Conservation (phyloP, 169 alveolate genomes). For the Prorocentrum cordatum region DNA sequence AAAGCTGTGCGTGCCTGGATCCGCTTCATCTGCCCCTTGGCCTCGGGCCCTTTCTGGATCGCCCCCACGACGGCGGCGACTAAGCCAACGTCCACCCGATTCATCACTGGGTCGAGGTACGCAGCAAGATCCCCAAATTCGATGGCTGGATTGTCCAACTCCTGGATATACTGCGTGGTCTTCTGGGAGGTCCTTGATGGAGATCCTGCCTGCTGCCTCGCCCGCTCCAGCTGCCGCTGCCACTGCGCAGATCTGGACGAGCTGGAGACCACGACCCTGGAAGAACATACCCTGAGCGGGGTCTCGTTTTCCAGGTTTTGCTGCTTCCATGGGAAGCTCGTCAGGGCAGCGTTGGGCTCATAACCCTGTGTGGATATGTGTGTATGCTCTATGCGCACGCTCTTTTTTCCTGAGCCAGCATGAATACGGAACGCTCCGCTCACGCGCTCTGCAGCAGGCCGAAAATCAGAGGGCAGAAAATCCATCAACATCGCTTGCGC, state of each 20-base stretch:
- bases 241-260: not conserved
- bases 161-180: not conserved
- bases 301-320: too few relatives aligned
- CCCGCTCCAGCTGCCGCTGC: not conserved
- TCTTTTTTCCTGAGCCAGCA: too few relatives aligned
- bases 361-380: slow-evolving; percentile 3
- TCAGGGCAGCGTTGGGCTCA: not conserved
- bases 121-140: not conserved
- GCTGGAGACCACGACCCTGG: too few relatives aligned
- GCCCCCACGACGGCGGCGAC: not conserved
- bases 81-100: not conserved
- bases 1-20: not conserved
- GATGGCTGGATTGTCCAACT: not conserved
- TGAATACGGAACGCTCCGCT: too few relatives aligned
- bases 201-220: not conserved
- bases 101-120: not conserved
- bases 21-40: not conserved
- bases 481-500: too few relatives aligned
- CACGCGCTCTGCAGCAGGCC: too few relatives aligned
- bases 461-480: too few relatives aligned
- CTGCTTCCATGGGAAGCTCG: too few relatives aligned
- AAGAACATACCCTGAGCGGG: too few relatives aligned
- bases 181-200: not conserved
- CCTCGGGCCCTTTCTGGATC: not conserved
- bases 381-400: too few relatives aligned